Evolutionary conservation across 345 rosid species (phyloP), one percentile per base, ranked within the genome.

Genomic region (Toxicodendron radicans): DNA sequence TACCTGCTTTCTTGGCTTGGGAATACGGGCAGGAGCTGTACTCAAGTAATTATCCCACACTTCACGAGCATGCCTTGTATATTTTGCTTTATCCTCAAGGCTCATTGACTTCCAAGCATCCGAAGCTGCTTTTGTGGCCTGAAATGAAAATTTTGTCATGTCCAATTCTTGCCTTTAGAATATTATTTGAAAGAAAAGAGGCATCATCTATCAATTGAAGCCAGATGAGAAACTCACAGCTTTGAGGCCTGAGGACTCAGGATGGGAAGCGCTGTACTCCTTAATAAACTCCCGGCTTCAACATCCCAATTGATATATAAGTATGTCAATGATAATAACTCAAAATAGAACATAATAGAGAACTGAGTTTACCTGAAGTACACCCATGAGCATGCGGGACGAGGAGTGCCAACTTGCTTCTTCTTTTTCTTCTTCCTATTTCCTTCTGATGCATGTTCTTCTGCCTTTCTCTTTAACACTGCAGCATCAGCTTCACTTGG

Each of bases 321-420:
- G 77, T 20, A 74, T 66, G 43, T 51, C 59, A 14, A n/a, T 12
- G 66, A 59, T 10, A n/a, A 63, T 49, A 38, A 61, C 30, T n/a
- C 4, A 45, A 62, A 75, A n/a, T 4, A 33, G 24, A 52, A 57
- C 38, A 17, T 49, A n/a, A 3, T 17, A 14, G 41, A 12, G 18
- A 66, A 35, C 48, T 38, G 13, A 18, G 13, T 41, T 68, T 77
- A 84, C 87, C 85, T 84, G 70, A 84, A 84, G 59, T 81, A 81
- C 72, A 84, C 87, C 87, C 85, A 84, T 35, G 85, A 84, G 78
- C 87, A 82, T 2, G 87, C 83, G 46, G 87, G 87, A 65, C 85
- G 87, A 75, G 87, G 75, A 70, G 59, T 68, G 74, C 64, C 74
- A 68, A 51, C 73, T 72, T 75, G 79, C 74, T 81, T 73, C 70